These are phyloP conservation scores for Telopea speciosissima DNA, from an alignment of 177 flowering plant species.

Conservation along the genomic window DNA sequence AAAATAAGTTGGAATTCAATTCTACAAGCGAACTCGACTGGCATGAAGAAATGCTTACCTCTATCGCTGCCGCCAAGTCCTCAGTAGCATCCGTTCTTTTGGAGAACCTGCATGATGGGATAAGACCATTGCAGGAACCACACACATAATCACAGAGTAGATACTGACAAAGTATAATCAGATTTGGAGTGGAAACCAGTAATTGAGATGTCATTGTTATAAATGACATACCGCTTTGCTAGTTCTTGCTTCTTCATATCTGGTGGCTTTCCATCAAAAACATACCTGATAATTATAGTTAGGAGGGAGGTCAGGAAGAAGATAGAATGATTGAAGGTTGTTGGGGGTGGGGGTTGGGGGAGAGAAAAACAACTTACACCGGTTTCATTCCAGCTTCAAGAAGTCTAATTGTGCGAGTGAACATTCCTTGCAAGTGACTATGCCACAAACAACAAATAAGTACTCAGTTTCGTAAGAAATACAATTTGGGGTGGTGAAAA, in stretches of 20 bases:
- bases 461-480: neutral
- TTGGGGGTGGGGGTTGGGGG: too few relatives aligned
- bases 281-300: slow-evolving; percentile 50
- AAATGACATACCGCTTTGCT: slow-evolving; percentile 62
- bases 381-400: slow-evolving; percentile 95
- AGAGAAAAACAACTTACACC: slow-evolving; percentile 41
- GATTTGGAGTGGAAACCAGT: neutral
- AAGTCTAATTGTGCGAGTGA: slow-evolving; percentile 79
- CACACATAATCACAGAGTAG: neutral
- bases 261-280: slow-evolving; percentile 93
- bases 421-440: slow-evolving; percentile 98
- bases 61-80: slow-evolving; percentile 67
- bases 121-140: neutral
- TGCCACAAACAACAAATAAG: slow-evolving; percentile 5
- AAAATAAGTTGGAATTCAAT: neutral
- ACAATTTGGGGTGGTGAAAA: neutral
- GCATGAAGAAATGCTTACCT: slow-evolving; percentile 32
- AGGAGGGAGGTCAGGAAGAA: neutral
- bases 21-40: neutral
- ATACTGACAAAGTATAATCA: neutral
- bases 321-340: neutral
- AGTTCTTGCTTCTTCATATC: slow-evolving; percentile 90
- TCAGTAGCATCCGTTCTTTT: slow-evolving; percentile 82
- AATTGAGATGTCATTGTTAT: neutral
- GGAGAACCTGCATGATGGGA: slow-evolving; percentile 44